Percentiles rank a stretch among this genome's conserved stretches.
Evolutionary conservation across 805 yeast species (phyloP).

Genomic region (Hemisphaericaspora nanyangensis): DNA sequence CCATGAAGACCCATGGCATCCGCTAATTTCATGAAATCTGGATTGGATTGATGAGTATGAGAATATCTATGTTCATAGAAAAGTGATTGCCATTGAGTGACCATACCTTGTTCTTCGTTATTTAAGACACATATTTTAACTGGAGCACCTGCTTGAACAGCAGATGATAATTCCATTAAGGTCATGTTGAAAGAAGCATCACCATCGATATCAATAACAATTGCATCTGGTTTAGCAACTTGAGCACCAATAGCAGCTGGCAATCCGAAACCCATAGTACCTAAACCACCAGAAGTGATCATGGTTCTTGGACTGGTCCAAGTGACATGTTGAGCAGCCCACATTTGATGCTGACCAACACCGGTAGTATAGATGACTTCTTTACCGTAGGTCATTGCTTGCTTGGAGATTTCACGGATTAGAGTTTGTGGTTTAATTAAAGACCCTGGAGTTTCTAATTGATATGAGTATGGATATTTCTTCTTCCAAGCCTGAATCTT

Average conservation of each 20-base stretch:
- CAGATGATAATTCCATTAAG: conserved; percentile 85
- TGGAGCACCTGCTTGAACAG: conserved; percentile 90
- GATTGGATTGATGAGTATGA: conserved; percentile 96
- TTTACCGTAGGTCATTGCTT: conserved; percentile 58
- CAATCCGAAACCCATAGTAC: conserved; percentile 97
- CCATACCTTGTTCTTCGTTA: conserved; percentile 99
- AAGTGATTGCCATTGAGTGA: conserved; percentile 97
- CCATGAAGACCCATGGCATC: conserved; percentile 93
- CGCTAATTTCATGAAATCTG: conserved; percentile 88
- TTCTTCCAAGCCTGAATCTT: conserved; percentile 78
- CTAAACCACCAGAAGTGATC: conserved; percentile 98
- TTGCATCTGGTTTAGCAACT: conserved; percentile 89
- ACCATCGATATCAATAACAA: conserved; percentile 96
- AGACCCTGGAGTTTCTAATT: conserved; percentile 74
- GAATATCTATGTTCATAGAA: conserved; percentile 96
- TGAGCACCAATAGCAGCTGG: conserved; percentile 99
- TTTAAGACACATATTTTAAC: conserved; percentile 85
- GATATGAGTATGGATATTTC: conserved; percentile 81
- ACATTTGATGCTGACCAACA: conserved; percentile 99
- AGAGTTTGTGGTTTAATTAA: conserved; percentile 91
- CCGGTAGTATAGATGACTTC: conserved; percentile 93
- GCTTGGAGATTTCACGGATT: conserved; percentile 69
- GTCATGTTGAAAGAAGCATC: conserved; percentile 99
- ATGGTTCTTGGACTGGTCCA: conserved; percentile 92
- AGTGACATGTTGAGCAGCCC: conserved; percentile 98